phyloP scores from a whole-genome alignment of 1,139 yeast genomes.

The Hyphopichia pseudoburtonii region DNA sequence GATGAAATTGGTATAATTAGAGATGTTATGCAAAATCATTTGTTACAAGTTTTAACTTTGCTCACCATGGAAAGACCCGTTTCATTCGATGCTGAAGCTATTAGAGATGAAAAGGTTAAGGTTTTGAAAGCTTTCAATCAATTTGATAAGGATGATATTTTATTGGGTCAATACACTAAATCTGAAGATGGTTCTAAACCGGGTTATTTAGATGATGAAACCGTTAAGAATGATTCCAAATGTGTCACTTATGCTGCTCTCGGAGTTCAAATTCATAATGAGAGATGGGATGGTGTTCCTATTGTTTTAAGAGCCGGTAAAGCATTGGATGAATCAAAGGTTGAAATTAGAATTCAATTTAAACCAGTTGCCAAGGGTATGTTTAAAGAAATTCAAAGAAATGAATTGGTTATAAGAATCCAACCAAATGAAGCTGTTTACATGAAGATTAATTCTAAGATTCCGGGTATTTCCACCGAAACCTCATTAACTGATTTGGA shows the following conservation, averaged over 20 bases:
- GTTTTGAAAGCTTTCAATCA: conserved; percentile 79
- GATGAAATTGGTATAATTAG: conserved; percentile 94
- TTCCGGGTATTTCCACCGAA: conserved; percentile 84
- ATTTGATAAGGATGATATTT: conserved; percentile 62
- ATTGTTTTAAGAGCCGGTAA: conserved; percentile 95
- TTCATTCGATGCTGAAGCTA: conserved; percentile 84
- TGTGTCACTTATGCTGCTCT: conserved; percentile 93
- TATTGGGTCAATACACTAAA: conserved; percentile 84
- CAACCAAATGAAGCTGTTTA: conserved; percentile 96
- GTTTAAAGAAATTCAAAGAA: conserved; percentile 78
- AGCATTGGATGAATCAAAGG: conserved; percentile 89
- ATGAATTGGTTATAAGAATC: conserved; percentile 88
- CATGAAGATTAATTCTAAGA: conserved; percentile 86
- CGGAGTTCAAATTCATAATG: conserved; percentile 75
- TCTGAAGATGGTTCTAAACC: conserved; percentile 90
- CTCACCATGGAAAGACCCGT: conserved; percentile 96
- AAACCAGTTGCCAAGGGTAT: conserved; percentile 83
- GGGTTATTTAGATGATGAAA: conserved; percentile 86
- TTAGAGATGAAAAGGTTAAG: conserved; percentile 95
- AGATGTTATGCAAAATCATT: conserved; percentile 97
- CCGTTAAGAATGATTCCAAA: conserved; percentile 79
- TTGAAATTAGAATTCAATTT: conserved; percentile 91
- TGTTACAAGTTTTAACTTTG: conserved; percentile 87
- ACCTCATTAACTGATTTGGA: conserved; percentile 88
- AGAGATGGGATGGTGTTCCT: conserved; percentile 98